Conservation (phyloP, 1,284 basidiomycete species). For the Microstroma glucosiphilum region DNA sequence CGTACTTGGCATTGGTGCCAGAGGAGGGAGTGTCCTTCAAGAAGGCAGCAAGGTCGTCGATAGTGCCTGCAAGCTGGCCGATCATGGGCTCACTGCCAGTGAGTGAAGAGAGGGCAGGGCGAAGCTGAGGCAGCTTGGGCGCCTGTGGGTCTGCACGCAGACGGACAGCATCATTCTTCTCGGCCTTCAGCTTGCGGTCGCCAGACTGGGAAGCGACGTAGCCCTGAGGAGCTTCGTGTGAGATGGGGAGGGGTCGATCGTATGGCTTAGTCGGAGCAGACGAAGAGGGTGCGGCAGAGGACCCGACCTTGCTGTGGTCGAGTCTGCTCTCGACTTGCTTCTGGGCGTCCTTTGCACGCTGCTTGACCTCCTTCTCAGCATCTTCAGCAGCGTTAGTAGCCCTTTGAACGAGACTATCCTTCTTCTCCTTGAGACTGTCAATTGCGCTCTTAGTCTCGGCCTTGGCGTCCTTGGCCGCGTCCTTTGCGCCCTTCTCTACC, state of each 20-base stretch:
- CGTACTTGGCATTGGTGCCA: constrained; percentile 62
- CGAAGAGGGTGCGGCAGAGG: constrained; percentile 5
- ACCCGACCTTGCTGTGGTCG: too few species aligned
- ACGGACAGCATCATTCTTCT: constrained; percentile 22
- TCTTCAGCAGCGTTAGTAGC: constrained; percentile 56
- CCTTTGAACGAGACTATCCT: constrained; percentile 27
- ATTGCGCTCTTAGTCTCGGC: constrained; percentile 44
- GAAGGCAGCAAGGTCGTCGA: constrained; percentile 83
- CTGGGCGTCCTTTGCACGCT: constrained; percentile 1
- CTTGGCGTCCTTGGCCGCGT: constrained; percentile 45
- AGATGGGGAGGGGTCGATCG: constrained; percentile 30
- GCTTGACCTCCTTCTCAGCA: constrained; percentile 27
- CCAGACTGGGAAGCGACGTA: constrained; percentile 22
- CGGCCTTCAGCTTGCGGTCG: constrained; percentile 41
- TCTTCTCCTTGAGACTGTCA: constrained; percentile 28
- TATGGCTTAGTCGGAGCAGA: constrained; percentile 14
- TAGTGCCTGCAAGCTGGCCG: constrained; percentile 81
- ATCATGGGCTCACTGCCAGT: constrained; percentile 79
- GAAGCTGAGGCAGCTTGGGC: constrained; percentile 62
- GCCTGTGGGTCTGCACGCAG: constrained; percentile 39
- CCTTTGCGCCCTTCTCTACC: constrained; percentile 33
- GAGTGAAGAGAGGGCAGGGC: constrained; percentile 71
- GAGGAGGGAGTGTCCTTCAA: constrained; percentile 55
- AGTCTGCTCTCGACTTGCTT: constrained; percentile 11
- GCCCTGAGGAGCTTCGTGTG: constrained; percentile 35